Evolutionary conservation across 2,329 filamentous ascomycete genomes (phyloP), one percentile per base, ranked within the genome.

Genomic region (Dactylellina haptotyla): DNA sequence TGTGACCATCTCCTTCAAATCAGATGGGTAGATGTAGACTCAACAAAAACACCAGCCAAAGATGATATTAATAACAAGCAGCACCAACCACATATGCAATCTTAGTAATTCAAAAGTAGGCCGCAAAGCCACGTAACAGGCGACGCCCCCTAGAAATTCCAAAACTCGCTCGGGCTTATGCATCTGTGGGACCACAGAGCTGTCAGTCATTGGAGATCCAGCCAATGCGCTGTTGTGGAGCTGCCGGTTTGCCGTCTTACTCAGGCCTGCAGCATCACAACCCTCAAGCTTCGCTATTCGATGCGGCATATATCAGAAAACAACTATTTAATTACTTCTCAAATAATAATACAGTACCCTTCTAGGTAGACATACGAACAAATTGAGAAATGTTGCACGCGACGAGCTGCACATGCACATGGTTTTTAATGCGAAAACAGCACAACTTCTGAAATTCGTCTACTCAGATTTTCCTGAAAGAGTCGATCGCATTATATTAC

Each of bases 181-280:
- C 65, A 43, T 20, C 18, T 30, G 54, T 50, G 5, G 12, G 20
- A 12, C 23, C 30, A 14, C 32, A 6, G 8, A 23, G 2, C 30
- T 56, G 16, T 32, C n/a, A n/a, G 4, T 46, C 50, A 30, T 54
- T 23, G 34, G 9, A 26, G 53, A n/a, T 30, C 32, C 32, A 43
- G 16, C 8, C 20, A 54, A n/a, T n/a, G n/a, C n/a, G n/a, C n/a
- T n/a, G 2, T 12, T 53, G 56, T 46, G 16, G 41, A 51, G 63
- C 62, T 65, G 50, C 62, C 62, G 51, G 39, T 57, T 57, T 58
- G 23, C 63, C 63, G 63, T 58, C 63, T 67, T 67, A 67, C 63
- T 67, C 63, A 67, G 41, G 51, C 53, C 30, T 67, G 63, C 63
- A 67, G 63, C 53, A 50, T 23, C 30, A 32, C 26, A 43, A 51